Evolutionary conservation across 108 stramenopile species (phyloP), one percentile per base, ranked within the genome.

Genomic region (Cyclotella atomus): DNA sequence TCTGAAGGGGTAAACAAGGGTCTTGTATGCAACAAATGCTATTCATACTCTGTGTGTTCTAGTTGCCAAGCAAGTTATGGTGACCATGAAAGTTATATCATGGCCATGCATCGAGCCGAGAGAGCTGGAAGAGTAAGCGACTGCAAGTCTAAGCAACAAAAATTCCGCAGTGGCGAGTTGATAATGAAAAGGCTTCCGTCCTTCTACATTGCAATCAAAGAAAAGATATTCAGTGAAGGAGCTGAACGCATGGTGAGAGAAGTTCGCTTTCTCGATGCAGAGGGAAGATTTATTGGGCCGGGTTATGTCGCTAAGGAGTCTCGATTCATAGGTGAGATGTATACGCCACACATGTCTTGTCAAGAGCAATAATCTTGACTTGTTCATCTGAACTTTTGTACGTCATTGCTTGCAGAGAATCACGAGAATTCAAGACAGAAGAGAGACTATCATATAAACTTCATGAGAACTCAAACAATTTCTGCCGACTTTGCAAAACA

Each of bases 271-370:
- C 43, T 88, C 20, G 84, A 85, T 49, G 35, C 80, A 21, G 20
- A 81, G 27, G 79, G 76, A 35, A 56, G 57, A 2, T 83, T 76
- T 24, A 56, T 61, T 27, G 84, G 84, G 4, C 77, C 79, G 3
- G 34, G 20, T 0, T 79, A 81, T 82, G 87, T 88, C 16, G 87
- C 87, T 8, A 88, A 85, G 59, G 83, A 88, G 50, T 79, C 77
- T 3, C 65, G 84, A 53, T 88, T 88, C 21, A 71, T 81, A 23
- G 59, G 64, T 41, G 84, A 82, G 45, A 33, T 47, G 25, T 36
- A 41, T 2, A 2, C 28, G 20, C n/a, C n/a, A n/a, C n/a, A n/a
- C n/a, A n/a, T n/a, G n/a, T n/a, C n/a, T n/a, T n/a, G n/a, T n/a
- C n/a, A n/a, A n/a, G n/a, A n/a, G n/a, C n/a, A n/a, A n/a, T n/a